Conservation (phyloP, 345 rosid species). For the Eucalyptus sp. region DNA sequence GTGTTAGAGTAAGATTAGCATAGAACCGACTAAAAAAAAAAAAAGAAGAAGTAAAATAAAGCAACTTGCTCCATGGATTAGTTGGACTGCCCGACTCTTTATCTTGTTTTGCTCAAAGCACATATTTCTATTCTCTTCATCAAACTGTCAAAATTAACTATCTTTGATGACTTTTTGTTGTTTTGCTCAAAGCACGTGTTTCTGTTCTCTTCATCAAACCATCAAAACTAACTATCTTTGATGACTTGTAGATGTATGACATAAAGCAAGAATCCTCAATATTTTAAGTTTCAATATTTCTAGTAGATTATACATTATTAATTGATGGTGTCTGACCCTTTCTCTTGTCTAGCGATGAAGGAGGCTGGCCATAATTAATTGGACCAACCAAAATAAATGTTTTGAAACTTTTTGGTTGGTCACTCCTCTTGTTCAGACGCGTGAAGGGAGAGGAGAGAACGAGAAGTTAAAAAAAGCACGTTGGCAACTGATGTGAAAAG, state of each 20-base stretch:
- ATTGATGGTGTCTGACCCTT: background rate
- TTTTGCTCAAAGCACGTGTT: background rate
- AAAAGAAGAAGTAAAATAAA: background rate
- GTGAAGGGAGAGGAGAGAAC: background rate
- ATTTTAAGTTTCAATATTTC: background rate
- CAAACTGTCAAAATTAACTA: no score
- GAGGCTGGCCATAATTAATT: background rate
- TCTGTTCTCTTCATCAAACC: background rate
- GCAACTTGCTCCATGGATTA: background rate
- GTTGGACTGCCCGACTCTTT: background rate
- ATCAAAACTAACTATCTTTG: background rate
- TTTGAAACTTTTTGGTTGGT: background rate
- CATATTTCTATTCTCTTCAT: fast-evolving
- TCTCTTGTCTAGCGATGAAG: background rate
- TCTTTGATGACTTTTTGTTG: background rate
- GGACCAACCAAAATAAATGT: background rate
- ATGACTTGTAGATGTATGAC: background rate
- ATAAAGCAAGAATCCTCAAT: background rate
- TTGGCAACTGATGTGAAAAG: background rate
- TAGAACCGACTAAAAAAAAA: no score
- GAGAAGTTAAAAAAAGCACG: background rate
- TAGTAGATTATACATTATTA: background rate
- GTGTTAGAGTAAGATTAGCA: no score
- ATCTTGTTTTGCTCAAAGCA: no score
- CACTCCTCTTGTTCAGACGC: background rate